Base-by-base conservation (phyloP, 495 filamentous ascomycete species). In the Penicillium robsamsonii region DNA sequence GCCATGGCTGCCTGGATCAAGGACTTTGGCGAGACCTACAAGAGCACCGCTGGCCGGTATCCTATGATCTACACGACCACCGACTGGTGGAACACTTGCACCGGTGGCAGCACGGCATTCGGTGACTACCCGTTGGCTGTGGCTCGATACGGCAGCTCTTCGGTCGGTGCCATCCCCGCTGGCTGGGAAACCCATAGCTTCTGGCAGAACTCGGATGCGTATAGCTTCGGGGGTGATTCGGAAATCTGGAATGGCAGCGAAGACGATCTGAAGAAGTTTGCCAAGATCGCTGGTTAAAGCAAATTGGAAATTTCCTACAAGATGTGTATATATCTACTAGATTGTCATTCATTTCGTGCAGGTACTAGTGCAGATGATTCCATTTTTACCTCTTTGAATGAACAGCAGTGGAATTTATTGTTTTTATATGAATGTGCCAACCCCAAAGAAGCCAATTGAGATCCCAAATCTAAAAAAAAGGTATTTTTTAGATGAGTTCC, bases 61-160 rank as follows among this genome's bases (percentile, higher is more conserved):
- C 85, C 84, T 1, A 74, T 88, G 61, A 74, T 88, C 27, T 87
- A 87, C 59, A 78, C 77, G 22, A 84, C 79, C 20, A 76, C 80
- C 17, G 76, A 77, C 54, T 87, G 84, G 85, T 87, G 85, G 85
- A 68, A 60, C 13, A 71, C 72, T 30, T 88, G 85, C 63, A 86
- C 85, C 1, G 84, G 83, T 1, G 78, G 81, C 61, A 81, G 74
- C 30, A 67, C 60, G 5, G 76, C 72, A 2, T 88, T 87, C 57
- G 59, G 64, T 33, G 82, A 72, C 5, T 79, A 80, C 61, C 81
- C 83, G 11, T 66, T 88, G 4, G 80, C 82, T n/a, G 59, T 88
- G 57, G 85, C 84, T 12, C 67, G 76, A 13, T 87, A 82, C 22
- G 22, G 22, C 57, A 62, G 53, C 22, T 77, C 68, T 55, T 66